Conservation (phyloP, 805 yeast genomes). For the Sporopachydermia lactativora region DNA sequence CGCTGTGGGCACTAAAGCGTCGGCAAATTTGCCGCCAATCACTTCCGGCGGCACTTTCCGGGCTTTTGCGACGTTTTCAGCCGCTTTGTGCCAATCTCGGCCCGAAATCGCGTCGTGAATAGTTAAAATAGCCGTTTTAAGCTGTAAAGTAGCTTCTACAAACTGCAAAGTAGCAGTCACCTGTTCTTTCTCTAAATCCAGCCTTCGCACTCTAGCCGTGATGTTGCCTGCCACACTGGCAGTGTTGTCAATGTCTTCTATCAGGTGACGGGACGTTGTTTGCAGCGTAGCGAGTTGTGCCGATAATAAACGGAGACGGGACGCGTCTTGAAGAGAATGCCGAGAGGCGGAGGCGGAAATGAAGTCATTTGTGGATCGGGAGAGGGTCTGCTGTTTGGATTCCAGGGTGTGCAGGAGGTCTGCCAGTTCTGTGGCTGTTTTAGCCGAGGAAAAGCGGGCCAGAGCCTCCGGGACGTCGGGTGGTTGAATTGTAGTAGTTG, state of each 20-base stretch:
- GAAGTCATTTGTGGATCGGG: not conserved
- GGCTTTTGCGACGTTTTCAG: conserved; percentile 37
- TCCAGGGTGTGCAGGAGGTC: conserved; percentile 13
- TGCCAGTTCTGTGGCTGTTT: conserved; percentile 10
- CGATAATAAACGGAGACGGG: conserved; percentile 39
- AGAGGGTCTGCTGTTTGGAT: conserved; percentile 12
- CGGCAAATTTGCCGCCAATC: conserved; percentile 56
- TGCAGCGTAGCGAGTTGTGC: conserved; percentile 52
- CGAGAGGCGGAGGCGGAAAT: not conserved
- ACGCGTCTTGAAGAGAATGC: conserved; percentile 13
- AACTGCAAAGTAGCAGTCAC: conserved; percentile 48
- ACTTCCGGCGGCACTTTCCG: conserved; percentile 37
- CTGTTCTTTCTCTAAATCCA: conserved; percentile 57
- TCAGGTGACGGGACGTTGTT: conserved; percentile 39
- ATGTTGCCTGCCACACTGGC: conserved; percentile 51
- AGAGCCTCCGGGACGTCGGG: not conserved
- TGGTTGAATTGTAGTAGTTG: too few relatives aligned
- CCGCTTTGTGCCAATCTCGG: conserved; percentile 66
- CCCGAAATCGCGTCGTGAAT: conserved; percentile 57
- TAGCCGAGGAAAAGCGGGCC: not conserved
- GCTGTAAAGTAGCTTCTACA: conserved; percentile 48
- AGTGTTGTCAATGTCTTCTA: conserved; percentile 41
- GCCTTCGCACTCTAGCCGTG: conserved; percentile 50
- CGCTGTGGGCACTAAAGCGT: conserved; percentile 70
- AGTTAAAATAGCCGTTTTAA: conserved; percentile 51